Evolutionary conservation across 352 stramenopile genomes (phyloP).

Genomic region (Lagenidium giganteum): DNA sequence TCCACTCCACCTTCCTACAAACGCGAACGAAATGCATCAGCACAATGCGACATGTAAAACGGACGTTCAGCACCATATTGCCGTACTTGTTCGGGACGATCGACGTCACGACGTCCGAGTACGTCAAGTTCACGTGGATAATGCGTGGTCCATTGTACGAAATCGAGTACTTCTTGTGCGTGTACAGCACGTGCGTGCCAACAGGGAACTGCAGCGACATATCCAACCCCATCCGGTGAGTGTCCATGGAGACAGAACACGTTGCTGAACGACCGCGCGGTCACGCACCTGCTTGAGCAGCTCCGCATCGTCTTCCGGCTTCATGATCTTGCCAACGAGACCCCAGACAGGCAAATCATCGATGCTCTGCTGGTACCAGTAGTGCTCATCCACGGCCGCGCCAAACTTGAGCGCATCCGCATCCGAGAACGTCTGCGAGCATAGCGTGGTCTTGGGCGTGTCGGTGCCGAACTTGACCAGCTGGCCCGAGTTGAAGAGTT

Average conservation of each 20-base stretch:
- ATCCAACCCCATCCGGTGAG: background rate
- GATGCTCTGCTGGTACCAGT: conserved; percentile 99
- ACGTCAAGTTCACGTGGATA: conserved; percentile 98
- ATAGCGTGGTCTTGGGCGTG: conserved; percentile 61
- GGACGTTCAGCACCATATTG: too few species aligned
- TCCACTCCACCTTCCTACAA: conserved; percentile 87
- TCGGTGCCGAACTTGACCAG: conserved; percentile 71
- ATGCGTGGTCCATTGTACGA: conserved; percentile 96
- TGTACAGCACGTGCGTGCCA: conserved; percentile 91
- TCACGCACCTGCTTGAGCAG: conserved; percentile 63
- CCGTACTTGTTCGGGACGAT: conserved; percentile 82
- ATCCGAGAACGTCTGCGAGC: conserved; percentile 65
- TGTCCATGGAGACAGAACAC: background rate
- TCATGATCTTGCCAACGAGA: conserved; percentile 97
- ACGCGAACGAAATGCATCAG: background rate
- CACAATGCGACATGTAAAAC: too few species aligned
- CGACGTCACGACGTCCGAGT: conserved; percentile 83
- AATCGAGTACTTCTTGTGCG: conserved; percentile 95
- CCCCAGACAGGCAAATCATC: conserved; percentile 98
- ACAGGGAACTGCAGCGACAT: conserved; percentile 45
- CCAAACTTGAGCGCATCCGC: conserved; percentile 75
- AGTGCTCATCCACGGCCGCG: conserved; percentile 92
- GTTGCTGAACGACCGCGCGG: too few species aligned
- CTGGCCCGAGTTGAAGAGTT: conserved; percentile 92
- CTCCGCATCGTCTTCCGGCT: conserved; percentile 77